phyloP scores from a whole-genome alignment of 331 rosid species.

The Rosa hybrid region DNA sequence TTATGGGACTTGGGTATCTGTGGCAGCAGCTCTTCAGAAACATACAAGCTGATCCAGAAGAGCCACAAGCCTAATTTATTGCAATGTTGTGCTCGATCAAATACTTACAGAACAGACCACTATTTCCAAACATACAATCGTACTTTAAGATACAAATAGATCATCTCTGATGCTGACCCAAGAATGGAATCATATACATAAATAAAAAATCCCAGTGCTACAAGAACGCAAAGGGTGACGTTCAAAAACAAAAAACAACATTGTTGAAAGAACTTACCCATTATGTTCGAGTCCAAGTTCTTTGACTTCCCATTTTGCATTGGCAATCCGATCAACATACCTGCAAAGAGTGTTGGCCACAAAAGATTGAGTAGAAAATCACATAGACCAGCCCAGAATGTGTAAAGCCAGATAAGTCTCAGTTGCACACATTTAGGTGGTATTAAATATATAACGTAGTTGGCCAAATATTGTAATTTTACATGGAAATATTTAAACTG shows the following conservation, averaged over 20 bases:
- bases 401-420: background rate
- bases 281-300: constrained; percentile 99
- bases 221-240: constrained; percentile 6
- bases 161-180: background rate
- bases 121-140: background rate
- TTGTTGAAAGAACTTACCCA: constrained; percentile 64
- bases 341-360: constrained; percentile 41
- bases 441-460: background rate
- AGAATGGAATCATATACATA: background rate
- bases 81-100: background rate
- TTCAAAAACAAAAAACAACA: constrained; percentile 15
- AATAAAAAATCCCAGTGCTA: background rate
- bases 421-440: background rate
- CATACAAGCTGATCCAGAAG: background rate
- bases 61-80: background rate
- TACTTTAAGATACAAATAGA: constrained; percentile 1
- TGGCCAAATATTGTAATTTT: background rate
- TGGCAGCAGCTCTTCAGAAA: constrained; percentile 5
- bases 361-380: constrained; percentile 1
- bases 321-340: constrained; percentile 88
- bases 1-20: background rate
- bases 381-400: background rate
- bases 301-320: constrained; percentile 95
- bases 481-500: background rate
- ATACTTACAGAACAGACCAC: background rate